Conservation (phyloP, 345 rosid species). For the Chamaenerion angustifolium region DNA sequence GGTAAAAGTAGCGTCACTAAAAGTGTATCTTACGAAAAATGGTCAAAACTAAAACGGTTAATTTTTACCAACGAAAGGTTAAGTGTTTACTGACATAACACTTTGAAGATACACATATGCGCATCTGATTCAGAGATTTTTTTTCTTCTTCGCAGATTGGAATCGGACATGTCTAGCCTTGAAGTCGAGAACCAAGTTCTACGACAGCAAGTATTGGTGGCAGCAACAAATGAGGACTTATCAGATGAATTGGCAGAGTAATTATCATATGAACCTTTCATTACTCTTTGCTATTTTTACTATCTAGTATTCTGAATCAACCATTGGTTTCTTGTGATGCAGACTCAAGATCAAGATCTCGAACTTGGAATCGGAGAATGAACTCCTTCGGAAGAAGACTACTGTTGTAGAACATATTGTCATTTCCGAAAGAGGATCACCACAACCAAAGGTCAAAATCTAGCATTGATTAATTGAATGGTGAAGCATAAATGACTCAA, state of each 20-base stretch:
- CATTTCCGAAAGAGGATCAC: constrained; percentile 14
- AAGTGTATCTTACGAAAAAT: too few relatives aligned
- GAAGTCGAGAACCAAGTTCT: constrained; percentile 62
- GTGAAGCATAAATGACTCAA: neutral
- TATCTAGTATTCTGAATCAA: too few relatives aligned
- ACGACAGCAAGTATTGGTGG: constrained; percentile 48
- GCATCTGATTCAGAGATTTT: too few relatives aligned
- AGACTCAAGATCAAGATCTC: constrained; percentile 33
- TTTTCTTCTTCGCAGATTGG: constrained; percentile 25
- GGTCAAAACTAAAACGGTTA: neutral
- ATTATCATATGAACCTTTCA: neutral
- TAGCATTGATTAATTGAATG: neutral
- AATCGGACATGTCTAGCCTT: constrained; percentile 33
- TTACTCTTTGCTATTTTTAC: neutral
- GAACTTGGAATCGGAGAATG: constrained; percentile 37
- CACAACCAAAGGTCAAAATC: constrained; percentile 22
- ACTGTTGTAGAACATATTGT: constrained; percentile 18
- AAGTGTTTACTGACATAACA: neutral
- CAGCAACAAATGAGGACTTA: constrained; percentile 26
- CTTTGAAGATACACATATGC: too few relatives aligned
- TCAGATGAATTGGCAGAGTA: constrained; percentile 32
- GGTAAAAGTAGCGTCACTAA: too few relatives aligned
- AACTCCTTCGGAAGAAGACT: constrained; percentile 22
- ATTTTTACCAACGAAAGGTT: too few relatives aligned
- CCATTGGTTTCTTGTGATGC: constrained; percentile 3